Conservation (phyloP, 2,329 filamentous ascomycete genomes). For the Fusarium siculi region DNA sequence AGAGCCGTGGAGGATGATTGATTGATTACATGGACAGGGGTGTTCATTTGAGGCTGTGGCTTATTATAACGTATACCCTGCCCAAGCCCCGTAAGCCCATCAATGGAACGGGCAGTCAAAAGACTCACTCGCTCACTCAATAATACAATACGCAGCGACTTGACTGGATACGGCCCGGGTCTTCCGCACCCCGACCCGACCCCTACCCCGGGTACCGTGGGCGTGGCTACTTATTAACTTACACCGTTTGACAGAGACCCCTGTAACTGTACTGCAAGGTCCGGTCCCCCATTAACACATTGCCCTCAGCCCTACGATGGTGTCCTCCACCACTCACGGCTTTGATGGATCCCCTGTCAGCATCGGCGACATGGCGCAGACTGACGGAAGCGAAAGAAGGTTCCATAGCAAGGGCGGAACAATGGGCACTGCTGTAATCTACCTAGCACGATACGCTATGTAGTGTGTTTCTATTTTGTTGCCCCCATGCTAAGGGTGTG, state of each 20-base stretch:
- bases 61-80: constrained; percentile 29
- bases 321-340: constrained; percentile 30
- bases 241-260: constrained; percentile 17
- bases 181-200: constrained; percentile 23
- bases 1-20: constrained; percentile 10
- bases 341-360: constrained; percentile 33
- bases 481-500: constrained; percentile 21
- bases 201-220: background rate
- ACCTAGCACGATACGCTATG: constrained; percentile 7
- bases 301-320: constrained; percentile 35
- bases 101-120: background rate
- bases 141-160: constrained; percentile 16
- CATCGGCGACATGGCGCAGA: constrained; percentile 39
- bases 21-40: constrained; percentile 19
- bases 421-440: constrained; percentile 19
- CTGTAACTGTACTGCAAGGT: constrained; percentile 31
- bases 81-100: constrained; percentile 32
- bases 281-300: background rate
- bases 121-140: background rate
- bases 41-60: constrained; percentile 36
- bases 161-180: constrained; percentile 27
- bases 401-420: constrained; percentile 28
- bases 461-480: constrained; percentile 40
- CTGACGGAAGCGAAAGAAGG: constrained; percentile 23
- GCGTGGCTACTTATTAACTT: constrained; percentile 11